Percentiles rank a stretch among this genome's conserved stretches.
Conservation (phyloP, 495 filamentous ascomycete species). For the Hamigera avellanea region DNA sequence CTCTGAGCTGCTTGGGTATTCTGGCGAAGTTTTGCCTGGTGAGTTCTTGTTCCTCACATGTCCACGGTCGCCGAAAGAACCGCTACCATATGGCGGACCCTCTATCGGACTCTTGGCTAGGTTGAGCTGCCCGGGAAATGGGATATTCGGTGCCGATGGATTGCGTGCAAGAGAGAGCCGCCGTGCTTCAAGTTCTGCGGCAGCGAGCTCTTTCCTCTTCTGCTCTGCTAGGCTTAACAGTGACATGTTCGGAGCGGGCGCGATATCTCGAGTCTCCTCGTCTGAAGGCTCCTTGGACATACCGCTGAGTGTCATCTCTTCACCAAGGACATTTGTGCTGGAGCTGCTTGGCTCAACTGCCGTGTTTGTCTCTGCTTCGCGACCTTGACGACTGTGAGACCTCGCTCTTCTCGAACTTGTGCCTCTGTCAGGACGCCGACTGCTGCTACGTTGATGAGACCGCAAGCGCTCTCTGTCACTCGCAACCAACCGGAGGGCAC, state of each 20-base stretch:
- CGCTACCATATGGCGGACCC: constrained; percentile 21
- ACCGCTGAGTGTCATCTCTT: constrained; percentile 5
- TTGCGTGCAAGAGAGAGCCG: constrained; percentile 70
- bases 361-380: constrained; percentile 11
- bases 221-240: constrained; percentile 22
- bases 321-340: constrained; percentile 13
- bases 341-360: constrained; percentile 9
- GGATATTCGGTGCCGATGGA: constrained; percentile 67
- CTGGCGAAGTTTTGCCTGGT: constrained; percentile 33
- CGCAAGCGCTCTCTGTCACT: constrained; percentile 52
- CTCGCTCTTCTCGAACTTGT: constrained; percentile 31
- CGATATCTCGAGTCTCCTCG: neutral
- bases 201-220: constrained; percentile 63
- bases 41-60: constrained; percentile 22
- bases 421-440: constrained; percentile 34
- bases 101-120: constrained; percentile 18
- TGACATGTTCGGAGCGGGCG: constrained; percentile 9
- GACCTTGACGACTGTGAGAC: constrained; percentile 36
- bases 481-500: constrained; percentile 47
- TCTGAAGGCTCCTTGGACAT: neutral
- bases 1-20: constrained; percentile 32
- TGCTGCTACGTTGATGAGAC: constrained; percentile 43
- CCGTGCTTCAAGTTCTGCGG: constrained; percentile 77
- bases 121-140: constrained; percentile 57
- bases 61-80: constrained; percentile 32